Conservation (phyloP, 164 flowering plant species). For the Brasenia schreberi region DNA sequence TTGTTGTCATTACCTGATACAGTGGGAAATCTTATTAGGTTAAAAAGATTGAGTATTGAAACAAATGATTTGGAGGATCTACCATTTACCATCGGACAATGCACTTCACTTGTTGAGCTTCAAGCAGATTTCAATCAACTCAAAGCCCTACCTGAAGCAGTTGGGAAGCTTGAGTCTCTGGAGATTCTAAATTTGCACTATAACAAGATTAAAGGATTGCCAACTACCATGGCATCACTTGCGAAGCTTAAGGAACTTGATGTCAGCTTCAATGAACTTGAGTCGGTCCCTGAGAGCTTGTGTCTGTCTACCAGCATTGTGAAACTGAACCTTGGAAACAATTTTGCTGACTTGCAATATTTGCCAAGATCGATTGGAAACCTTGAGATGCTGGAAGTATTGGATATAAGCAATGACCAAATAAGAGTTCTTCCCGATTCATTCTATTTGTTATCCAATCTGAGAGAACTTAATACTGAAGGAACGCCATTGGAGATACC, state of each 20-base stretch:
- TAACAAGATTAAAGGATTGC: slow-evolving; percentile 65
- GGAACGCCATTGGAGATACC: slow-evolving; percentile 79
- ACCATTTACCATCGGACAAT: slow-evolving; percentile 61
- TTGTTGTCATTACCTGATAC: slow-evolving; percentile 43
- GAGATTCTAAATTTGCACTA: slow-evolving; percentile 67
- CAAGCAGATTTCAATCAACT: slow-evolving; percentile 69
- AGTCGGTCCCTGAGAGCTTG: slow-evolving; percentile 75
- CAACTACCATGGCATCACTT: slow-evolving; percentile 75
- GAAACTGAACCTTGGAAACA: slow-evolving; percentile 65
- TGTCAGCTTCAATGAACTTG: slow-evolving; percentile 89
- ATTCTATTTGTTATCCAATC: slow-evolving; percentile 44
- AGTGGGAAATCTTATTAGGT: slow-evolving; percentile 49
- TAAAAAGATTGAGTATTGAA: slow-evolving; percentile 51
- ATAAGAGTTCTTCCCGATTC: slow-evolving; percentile 71
- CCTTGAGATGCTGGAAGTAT: slow-evolving; percentile 75
- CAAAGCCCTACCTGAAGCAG: slow-evolving; percentile 89
- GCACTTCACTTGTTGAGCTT: slow-evolving; percentile 61
- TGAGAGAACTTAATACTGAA: slow-evolving; percentile 43
- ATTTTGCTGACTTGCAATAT: slow-evolving; percentile 61
- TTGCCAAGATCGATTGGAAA: slow-evolving; percentile 81
- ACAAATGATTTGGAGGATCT: slow-evolving; percentile 78
- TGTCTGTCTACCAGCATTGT: slow-evolving; percentile 70
- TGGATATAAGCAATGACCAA: slow-evolving; percentile 86
- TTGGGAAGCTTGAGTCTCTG: slow-evolving; percentile 56
- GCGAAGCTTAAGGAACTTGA: slow-evolving; percentile 55